phyloP scores from a whole-genome alignment of 805 yeast species.

The Wickerhamiella azyma region DNA sequence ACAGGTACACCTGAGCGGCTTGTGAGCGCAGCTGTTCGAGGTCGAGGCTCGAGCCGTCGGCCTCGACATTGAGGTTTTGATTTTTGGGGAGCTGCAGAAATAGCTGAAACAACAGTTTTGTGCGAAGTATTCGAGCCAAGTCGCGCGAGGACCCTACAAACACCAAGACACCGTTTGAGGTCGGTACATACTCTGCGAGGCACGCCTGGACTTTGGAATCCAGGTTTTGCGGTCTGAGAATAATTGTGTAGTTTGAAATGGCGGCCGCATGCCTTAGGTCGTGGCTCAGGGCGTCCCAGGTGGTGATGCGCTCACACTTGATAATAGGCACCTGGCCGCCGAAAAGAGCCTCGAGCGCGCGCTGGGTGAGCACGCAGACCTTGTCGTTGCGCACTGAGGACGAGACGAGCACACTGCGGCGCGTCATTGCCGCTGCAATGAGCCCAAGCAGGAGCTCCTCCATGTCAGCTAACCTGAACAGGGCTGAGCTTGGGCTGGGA shows the following conservation, averaged over 20 bases:
- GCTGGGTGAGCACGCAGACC: background rate
- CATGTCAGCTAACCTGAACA: background rate
- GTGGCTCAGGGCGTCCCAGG: conserved; percentile 2
- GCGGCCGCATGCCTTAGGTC: background rate
- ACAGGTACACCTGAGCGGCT: conserved; percentile 25
- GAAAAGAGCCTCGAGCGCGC: background rate
- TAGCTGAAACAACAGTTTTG: background rate
- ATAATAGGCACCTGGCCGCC: background rate
- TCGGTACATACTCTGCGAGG: background rate
- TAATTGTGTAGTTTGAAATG: background rate
- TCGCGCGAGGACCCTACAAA: background rate
- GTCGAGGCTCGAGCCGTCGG: background rate
- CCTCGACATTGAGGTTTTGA: background rate
- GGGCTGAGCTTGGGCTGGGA: no score
- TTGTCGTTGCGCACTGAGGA: background rate
- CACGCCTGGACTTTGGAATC: conserved; percentile 1
- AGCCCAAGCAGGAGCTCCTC: background rate
- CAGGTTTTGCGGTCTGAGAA: background rate
- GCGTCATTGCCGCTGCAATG: background rate
- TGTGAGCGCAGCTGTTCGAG: background rate
- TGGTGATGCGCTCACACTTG: conserved; percentile 4
- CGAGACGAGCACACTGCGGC: background rate
- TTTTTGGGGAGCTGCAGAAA: background rate
- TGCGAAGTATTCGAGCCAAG: background rate
- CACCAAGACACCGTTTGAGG: background rate